Conservation (phyloP, 768 basidiomycete genomes). For the Lyophyllum decastes region DNA sequence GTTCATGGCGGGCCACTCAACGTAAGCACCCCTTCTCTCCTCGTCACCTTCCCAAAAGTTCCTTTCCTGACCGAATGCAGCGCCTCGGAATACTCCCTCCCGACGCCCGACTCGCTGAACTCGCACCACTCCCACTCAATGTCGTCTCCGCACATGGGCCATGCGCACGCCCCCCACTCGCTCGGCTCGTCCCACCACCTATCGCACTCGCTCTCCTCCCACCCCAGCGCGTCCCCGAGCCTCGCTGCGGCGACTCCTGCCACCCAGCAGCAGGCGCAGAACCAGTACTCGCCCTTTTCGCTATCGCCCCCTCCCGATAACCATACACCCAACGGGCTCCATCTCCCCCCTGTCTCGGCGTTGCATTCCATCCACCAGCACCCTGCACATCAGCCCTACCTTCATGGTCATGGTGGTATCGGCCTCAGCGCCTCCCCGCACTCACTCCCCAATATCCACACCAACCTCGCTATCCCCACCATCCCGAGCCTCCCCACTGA, state of each 20-base stretch:
- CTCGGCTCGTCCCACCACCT: slow-evolving; percentile 23
- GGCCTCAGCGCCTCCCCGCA: slow-evolving; percentile 5
- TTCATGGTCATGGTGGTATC: not conserved
- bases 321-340: slow-evolving; percentile 10
- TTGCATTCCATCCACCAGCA: slow-evolving; percentile 15
- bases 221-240: slow-evolving; percentile 14
- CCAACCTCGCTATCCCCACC: slow-evolving; percentile 17
- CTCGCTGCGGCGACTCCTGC: not conserved
- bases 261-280: slow-evolving; percentile 4
- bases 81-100: slow-evolving; percentile 37
- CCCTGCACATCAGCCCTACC: slow-evolving; percentile 1
- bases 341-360: slow-evolving; percentile 24
- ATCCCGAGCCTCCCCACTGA: not conserved
- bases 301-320: slow-evolving; percentile 24
- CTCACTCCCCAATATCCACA: slow-evolving; percentile 17
- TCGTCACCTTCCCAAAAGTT: not conserved
- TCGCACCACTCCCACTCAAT: slow-evolving; percentile 28
- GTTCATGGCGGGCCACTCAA: slow-evolving; percentile 31
- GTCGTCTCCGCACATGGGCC: slow-evolving; percentile 22
- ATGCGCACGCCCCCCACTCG: slow-evolving; percentile 30
- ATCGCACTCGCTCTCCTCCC: slow-evolving; percentile 25
- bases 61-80: not conserved
- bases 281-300: slow-evolving; percentile 27
- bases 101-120: slow-evolving; percentile 41
- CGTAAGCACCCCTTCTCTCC: slow-evolving; percentile 21